A percentile compares a stretch with the other conserved stretches of the same genome.
Conservation (phyloP, 83 land plant genomes). For the Thuja plicata region DNA sequence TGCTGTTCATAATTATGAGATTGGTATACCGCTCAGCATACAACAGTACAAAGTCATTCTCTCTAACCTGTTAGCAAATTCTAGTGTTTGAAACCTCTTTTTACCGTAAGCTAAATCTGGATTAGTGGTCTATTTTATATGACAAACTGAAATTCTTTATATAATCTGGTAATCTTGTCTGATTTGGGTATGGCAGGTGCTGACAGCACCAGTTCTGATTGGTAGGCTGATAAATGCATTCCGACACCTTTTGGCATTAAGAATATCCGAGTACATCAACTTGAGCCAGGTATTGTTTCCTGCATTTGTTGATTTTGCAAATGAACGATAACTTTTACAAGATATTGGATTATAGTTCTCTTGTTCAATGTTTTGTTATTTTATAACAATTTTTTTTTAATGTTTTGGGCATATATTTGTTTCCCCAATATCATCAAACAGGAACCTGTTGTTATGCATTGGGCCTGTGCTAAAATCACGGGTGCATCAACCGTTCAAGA, state of each 20-base stretch:
- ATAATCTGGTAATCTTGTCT: background rate
- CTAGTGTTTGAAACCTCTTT: background rate
- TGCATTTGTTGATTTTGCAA: background rate
- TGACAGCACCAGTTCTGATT: conserved; percentile 81
- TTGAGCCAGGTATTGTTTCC: conserved; percentile 63
- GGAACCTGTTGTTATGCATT: conserved; percentile 94
- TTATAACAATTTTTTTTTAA: background rate
- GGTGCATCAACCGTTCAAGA: conserved; percentile 75
- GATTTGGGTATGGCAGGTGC: conserved; percentile 45
- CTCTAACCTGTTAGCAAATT: background rate
- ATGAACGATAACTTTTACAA: background rate
- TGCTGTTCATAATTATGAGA: conserved; percentile 84
- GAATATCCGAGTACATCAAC: conserved; percentile 85
- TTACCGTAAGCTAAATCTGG: background rate
- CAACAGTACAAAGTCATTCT: conserved; percentile 81
- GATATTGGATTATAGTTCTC: background rate
- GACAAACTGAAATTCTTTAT: background rate
- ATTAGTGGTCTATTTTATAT: background rate
- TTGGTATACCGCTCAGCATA: conserved; percentile 94
- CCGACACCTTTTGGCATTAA: conserved; percentile 84
- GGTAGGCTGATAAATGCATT: conserved; percentile 81
- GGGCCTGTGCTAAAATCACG: conserved; percentile 93
- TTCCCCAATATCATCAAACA: conserved; percentile 26
- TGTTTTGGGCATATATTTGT: background rate
- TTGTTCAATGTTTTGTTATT: background rate